Conservation (phyloP, 192 early-diverging fungal species). For the Globomyces pollinis-pini region DNA sequence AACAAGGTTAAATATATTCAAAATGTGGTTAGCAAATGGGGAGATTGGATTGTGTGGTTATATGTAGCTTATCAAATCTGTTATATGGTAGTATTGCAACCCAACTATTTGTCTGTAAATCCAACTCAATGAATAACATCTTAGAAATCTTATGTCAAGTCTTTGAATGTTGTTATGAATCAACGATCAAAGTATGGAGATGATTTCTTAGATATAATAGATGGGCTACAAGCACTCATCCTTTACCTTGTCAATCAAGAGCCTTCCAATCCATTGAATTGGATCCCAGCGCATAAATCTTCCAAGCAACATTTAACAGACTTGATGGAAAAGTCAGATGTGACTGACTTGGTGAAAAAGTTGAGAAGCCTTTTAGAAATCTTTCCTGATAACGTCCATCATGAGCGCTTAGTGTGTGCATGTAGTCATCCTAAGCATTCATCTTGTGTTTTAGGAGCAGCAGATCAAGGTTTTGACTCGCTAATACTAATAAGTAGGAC, state of each 20-base stretch:
- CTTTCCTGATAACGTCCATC: background rate
- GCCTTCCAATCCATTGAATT: too few relatives aligned
- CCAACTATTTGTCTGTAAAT: background rate
- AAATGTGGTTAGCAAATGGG: background rate
- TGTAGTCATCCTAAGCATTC: background rate
- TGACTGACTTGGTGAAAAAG: too few relatives aligned
- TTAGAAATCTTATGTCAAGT: background rate
- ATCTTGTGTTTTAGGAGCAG: background rate
- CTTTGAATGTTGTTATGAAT: background rate
- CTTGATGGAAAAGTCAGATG: too few relatives aligned
- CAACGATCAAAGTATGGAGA: too few relatives aligned
- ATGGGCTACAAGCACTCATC: too few relatives aligned
- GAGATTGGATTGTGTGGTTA: background rate
- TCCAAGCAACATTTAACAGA: too few relatives aligned
- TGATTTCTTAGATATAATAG: too few relatives aligned
- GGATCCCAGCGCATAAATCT: too few relatives aligned
- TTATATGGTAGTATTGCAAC: background rate
- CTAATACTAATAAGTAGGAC: too few relatives aligned
- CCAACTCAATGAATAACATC: too few relatives aligned
- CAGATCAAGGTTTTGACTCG: background rate
- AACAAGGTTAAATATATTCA: background rate
- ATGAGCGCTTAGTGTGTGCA: conserved; percentile 2
- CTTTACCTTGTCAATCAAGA: too few relatives aligned
- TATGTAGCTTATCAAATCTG: background rate
- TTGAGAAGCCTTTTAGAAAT: too few relatives aligned